Conservation (phyloP, 2,329 filamentous ascomycete species). For the Aspergillus arachidicola region DNA sequence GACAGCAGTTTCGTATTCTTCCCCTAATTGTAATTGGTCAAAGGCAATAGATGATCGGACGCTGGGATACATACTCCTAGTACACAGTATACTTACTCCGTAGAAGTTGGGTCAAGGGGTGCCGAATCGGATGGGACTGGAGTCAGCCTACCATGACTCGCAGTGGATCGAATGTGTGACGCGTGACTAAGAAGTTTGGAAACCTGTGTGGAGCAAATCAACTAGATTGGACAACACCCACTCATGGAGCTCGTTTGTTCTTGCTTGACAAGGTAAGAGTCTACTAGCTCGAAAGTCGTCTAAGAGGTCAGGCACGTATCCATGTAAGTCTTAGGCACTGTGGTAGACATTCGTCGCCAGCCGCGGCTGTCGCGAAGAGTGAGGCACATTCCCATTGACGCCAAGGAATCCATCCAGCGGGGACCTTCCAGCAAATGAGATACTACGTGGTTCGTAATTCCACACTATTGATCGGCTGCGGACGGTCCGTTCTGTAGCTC, state of each 20-base stretch:
- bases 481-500: constrained; percentile 25
- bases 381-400: constrained; percentile 7
- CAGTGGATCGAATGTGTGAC: neutral
- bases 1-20: neutral
- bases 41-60: neutral
- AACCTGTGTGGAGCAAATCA: neutral
- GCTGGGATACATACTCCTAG: neutral
- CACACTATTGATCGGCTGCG: constrained; percentile 22
- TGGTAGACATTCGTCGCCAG: constrained; percentile 23
- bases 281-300: neutral
- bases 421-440: constrained; percentile 13
- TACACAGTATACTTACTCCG: too few species aligned
- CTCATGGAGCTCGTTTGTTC: neutral
- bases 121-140: neutral
- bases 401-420: constrained; percentile 10
- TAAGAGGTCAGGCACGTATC: neutral
- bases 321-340: neutral
- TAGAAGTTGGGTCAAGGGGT: neutral
- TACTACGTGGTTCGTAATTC: neutral
- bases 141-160: neutral
- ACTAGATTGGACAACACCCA: neutral
- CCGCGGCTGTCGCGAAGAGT: constrained; percentile 24
- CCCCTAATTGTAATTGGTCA: neutral
- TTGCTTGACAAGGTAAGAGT: neutral
- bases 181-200: neutral